Evolutionary conservation across 805 yeast species (phyloP).

Genomic region (Maudiozyma turicensis): DNA sequence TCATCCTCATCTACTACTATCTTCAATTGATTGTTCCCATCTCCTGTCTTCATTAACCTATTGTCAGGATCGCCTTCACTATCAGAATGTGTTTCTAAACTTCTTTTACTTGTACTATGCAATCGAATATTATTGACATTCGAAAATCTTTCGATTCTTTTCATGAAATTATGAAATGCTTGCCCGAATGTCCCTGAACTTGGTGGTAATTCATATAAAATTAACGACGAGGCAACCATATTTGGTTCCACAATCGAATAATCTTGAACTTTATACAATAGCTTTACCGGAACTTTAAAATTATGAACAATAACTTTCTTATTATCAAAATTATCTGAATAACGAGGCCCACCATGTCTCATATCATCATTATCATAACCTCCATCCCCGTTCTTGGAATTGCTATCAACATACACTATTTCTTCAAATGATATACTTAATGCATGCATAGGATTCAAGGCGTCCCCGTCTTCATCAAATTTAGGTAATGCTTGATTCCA

Average conservation of each 20-base stretch:
- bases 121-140: slow-evolving; percentile 42
- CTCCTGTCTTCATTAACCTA: slow-evolving; percentile 2
- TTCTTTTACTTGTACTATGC: slow-evolving; percentile 25
- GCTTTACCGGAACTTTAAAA: slow-evolving; percentile 60
- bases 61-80: too few species aligned
- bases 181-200: slow-evolving; percentile 23
- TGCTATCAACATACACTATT: slow-evolving; percentile 11
- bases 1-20: slow-evolving; percentile 23
- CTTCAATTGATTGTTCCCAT: slow-evolving; percentile 8
- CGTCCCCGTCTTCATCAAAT: not conserved
- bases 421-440: slow-evolving; percentile 26
- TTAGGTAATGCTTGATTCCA: slow-evolving; percentile 10
- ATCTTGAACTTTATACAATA: slow-evolving; percentile 47
- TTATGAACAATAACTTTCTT: slow-evolving; percentile 45
- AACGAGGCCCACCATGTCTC: slow-evolving; percentile 1
- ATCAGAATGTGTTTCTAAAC: too few species aligned
- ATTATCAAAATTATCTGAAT: slow-evolving; percentile 2
- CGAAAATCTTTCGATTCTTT: slow-evolving; percentile 57
- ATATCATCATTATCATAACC: slow-evolving; percentile 1
- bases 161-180: slow-evolving; percentile 45
- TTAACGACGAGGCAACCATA: slow-evolving; percentile 42
- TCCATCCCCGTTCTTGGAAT: slow-evolving; percentile 4
- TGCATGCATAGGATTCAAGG: slow-evolving; percentile 20
- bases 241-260: slow-evolving; percentile 54
- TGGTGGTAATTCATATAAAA: slow-evolving; percentile 39